These are phyloP conservation scores for Salvia sclarea DNA, from an alignment of 305 asterid genomes.

Conservation along the genomic window DNA sequence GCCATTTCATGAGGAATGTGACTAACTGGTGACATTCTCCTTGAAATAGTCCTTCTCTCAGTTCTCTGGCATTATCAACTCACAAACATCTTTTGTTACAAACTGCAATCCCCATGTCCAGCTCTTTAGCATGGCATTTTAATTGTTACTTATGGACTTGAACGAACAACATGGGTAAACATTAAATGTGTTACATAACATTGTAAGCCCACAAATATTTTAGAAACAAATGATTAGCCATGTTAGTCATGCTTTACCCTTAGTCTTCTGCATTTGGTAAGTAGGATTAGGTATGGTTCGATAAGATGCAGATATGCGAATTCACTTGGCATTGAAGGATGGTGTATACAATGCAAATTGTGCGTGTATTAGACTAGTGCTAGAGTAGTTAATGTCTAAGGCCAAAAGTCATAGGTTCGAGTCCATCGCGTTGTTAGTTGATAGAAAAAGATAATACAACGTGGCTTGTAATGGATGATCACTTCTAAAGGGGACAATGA, in stretches of 20 bases:
- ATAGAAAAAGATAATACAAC: too few relatives aligned
- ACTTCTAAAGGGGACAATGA: not conserved
- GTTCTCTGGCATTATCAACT: not conserved
- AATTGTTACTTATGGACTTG: constrained; percentile 3
- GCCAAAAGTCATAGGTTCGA: too few relatives aligned
- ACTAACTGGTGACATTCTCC: not conserved
- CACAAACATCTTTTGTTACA: not conserved
- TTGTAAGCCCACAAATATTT: not conserved
- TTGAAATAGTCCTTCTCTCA: not conserved
- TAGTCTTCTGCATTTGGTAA: not conserved
- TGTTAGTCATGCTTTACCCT: not conserved
- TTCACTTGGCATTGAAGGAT: too few relatives aligned
- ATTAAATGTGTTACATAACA: not conserved
- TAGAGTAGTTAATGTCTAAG: too few relatives aligned
- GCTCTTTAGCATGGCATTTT: not conserved
- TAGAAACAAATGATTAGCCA: not conserved
- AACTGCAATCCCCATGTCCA: not conserved
- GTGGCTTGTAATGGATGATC: not conserved
- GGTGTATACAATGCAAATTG: too few relatives aligned
- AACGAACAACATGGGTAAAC: not conserved
- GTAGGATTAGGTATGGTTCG: not conserved
- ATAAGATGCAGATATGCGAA: too few relatives aligned
- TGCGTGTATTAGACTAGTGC: too few relatives aligned
- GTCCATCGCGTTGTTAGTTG: too few relatives aligned
- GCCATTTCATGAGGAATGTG: not conserved